Conservation (phyloP, 306 rosid species). For the Parietaria judaica region DNA sequence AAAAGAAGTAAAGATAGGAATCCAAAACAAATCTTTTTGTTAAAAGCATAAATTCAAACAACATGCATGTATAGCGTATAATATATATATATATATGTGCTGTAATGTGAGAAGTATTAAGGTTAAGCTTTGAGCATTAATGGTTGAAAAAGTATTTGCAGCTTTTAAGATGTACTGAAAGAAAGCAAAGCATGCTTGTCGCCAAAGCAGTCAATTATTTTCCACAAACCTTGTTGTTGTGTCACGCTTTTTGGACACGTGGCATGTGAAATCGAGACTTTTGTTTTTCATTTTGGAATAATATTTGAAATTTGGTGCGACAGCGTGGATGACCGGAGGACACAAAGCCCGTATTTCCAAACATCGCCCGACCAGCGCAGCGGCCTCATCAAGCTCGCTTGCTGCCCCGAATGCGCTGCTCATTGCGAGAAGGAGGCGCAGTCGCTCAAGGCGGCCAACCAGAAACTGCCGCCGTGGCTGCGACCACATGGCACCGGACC, state of each 20-base stretch:
- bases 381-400: slow-evolving; percentile 27
- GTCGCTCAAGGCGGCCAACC: slow-evolving; percentile 49
- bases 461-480: slow-evolving; percentile 86
- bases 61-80: not conserved
- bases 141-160: not conserved
- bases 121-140: not conserved
- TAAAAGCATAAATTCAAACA: not conserved
- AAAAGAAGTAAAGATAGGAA: too few relatives aligned
- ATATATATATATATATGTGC: not conserved
- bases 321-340: slow-evolving; percentile 62
- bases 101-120: too few relatives aligned
- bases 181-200: not conserved
- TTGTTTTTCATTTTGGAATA: too few relatives aligned
- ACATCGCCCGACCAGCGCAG: slow-evolving; percentile 18
- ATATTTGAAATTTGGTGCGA: slow-evolving; percentile 1
- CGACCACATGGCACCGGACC: slow-evolving; percentile 53
- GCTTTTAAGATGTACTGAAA: not conserved
- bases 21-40: not conserved
- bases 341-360: slow-evolving; percentile 28
- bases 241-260: too few relatives aligned
- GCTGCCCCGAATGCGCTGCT: slow-evolving; percentile 69
- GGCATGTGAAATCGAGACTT: too few relatives aligned
- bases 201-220: slow-evolving; percentile 5
- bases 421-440: slow-evolving; percentile 71
- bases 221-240: not conserved